phyloP scores from a whole-genome alignment of 805 yeast genomes.

The Tetrapisispora arboricola region DNA sequence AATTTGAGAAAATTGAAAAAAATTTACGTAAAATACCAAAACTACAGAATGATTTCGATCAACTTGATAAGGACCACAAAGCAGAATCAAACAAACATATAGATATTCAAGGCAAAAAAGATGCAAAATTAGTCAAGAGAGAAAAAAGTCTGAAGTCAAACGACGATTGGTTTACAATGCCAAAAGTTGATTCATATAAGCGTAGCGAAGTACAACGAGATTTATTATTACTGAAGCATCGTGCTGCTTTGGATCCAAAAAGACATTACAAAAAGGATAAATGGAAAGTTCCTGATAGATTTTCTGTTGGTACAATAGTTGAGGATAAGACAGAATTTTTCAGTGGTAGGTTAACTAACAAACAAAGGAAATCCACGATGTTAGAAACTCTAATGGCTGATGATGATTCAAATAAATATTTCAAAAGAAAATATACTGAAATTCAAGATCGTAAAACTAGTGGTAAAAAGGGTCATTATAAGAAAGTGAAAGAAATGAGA shows the following conservation, averaged over 20 bases:
- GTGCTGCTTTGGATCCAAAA: constrained; percentile 90
- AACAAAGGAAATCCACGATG: constrained; percentile 65
- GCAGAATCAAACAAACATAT: not conserved
- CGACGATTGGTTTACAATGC: constrained; percentile 75
- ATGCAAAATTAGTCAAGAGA: constrained; percentile 4
- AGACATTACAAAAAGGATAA: constrained; percentile 85
- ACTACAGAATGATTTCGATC: constrained; percentile 23
- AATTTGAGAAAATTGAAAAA: constrained; percentile 24
- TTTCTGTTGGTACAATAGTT: constrained; percentile 81
- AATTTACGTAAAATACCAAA: constrained; percentile 22
- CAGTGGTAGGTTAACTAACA: constrained; percentile 47
- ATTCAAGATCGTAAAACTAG: constrained; percentile 53
- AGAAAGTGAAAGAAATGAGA: constrained; percentile 53
- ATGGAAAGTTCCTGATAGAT: constrained; percentile 65
- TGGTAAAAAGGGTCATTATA: constrained; percentile 61
- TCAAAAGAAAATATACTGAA: constrained; percentile 73
- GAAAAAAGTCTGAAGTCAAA: constrained; percentile 10
- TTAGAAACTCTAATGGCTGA: constrained; percentile 78
- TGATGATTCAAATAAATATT: constrained; percentile 57
- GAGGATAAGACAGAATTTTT: constrained; percentile 75
- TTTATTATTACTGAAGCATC: constrained; percentile 64
- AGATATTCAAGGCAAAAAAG: not conserved
- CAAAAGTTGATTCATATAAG: constrained; percentile 64
- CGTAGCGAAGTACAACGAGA: constrained; percentile 54
- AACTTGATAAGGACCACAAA: constrained; percentile 7